Evolutionary conservation across 2,329 filamentous ascomycete genomes (phyloP).

Genomic region (Aureobasidium sp.): DNA sequence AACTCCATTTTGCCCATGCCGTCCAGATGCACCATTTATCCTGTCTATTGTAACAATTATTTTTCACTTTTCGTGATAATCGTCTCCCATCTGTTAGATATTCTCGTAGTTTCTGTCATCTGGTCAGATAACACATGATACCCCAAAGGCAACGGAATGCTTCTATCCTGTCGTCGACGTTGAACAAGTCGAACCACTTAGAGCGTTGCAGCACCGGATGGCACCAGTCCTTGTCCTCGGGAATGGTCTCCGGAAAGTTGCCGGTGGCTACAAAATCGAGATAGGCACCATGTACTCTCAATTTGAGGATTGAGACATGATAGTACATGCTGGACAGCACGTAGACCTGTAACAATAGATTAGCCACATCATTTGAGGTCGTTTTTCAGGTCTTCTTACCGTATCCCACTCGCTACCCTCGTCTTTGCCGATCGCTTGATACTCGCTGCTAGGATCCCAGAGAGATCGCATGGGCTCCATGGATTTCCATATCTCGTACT

Average conservation of each 20-base stretch:
- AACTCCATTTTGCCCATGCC: neutral
- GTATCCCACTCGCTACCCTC: constrained; percentile 40
- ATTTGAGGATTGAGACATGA: constrained; percentile 52
- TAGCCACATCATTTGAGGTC: neutral
- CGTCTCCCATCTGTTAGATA: neutral
- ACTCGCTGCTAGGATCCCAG: constrained; percentile 53
- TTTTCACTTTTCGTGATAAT: neutral
- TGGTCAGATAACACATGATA: constrained; percentile 47
- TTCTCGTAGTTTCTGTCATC: neutral
- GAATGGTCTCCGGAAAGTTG: constrained; percentile 24
- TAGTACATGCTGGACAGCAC: constrained; percentile 57
- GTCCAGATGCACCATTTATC: neutral
- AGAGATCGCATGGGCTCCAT: constrained; percentile 41
- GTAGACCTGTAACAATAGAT: constrained; percentile 44
- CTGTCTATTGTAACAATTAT: neutral
- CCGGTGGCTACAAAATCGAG: constrained; percentile 47
- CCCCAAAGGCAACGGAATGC: constrained; percentile 52
- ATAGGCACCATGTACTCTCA: constrained; percentile 51
- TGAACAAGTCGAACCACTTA: constrained; percentile 53
- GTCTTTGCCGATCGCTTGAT: constrained; percentile 51
- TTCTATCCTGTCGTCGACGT: constrained; percentile 47
- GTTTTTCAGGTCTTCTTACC: constrained; percentile 33
- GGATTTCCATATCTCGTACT: constrained; percentile 41
- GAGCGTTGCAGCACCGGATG: constrained; percentile 48
- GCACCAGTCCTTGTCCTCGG: constrained; percentile 40